These are phyloP conservation scores for Thermothielavioides terrestris DNA, from an alignment of 495 filamentous ascomycete genomes.

Conservation along the genomic window DNA sequence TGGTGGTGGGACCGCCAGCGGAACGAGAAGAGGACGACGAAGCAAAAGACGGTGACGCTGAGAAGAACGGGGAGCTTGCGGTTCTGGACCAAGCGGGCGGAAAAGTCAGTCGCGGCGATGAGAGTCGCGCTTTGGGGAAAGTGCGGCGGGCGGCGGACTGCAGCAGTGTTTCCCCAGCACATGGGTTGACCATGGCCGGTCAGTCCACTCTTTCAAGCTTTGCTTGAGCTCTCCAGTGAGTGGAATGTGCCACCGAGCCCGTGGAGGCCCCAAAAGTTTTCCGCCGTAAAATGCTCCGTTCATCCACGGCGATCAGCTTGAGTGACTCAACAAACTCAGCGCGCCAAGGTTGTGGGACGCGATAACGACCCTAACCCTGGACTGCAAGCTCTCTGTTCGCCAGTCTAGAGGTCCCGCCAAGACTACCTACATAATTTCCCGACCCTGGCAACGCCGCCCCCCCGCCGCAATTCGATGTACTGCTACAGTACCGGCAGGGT, in stretches of 20 bases:
- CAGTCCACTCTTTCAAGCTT: neutral
- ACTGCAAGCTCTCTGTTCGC: too few relatives aligned
- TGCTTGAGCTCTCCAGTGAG: neutral
- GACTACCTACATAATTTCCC: too few relatives aligned
- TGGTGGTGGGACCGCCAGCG: neutral
- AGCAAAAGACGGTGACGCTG: neutral
- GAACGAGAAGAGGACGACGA: neutral
- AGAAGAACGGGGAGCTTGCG: neutral
- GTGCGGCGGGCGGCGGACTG: conserved; percentile 1
- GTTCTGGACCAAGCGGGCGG: too few relatives aligned
- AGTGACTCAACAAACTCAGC: too few relatives aligned
- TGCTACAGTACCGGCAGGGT: too few relatives aligned
- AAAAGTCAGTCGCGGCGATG: neutral
- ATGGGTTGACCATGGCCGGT: conserved; percentile 5
- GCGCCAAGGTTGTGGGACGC: neutral
- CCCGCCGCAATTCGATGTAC: too few relatives aligned
- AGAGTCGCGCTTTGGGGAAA: neutral
- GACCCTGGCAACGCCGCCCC: too few relatives aligned
- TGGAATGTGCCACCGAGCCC: neutral
- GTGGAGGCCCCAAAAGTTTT: neutral
- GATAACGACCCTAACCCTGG: conserved; percentile 7
- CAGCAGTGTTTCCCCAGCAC: conserved; percentile 3
- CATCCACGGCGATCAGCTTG: too few relatives aligned
- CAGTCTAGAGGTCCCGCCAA: too few relatives aligned
- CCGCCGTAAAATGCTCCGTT: conserved; percentile 1